Conservation (phyloP, 495 filamentous ascomycete species). For the Aspergillus panamensis region DNA sequence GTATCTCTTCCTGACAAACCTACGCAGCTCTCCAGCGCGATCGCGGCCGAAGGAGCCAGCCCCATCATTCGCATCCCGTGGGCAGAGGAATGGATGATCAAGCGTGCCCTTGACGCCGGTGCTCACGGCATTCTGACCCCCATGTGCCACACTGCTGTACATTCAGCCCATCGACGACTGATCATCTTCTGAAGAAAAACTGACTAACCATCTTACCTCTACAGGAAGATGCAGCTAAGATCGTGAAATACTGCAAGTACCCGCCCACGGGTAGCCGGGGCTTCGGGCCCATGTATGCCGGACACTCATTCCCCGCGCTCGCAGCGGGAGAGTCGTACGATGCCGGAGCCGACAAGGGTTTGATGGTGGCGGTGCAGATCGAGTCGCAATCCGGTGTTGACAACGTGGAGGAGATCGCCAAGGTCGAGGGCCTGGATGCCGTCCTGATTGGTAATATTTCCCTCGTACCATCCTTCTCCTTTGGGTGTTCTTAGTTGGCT, state of each 20-base stretch:
- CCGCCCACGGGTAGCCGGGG: conserved; percentile 60
- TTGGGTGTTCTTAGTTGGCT: not conserved
- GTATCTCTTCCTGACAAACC: not conserved
- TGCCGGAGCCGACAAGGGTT: conserved; percentile 30
- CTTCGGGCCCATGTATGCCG: conserved; percentile 49
- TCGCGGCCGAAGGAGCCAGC: conserved; percentile 60
- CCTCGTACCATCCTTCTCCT: no score
- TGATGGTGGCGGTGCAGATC: conserved; percentile 45
- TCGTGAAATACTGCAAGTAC: conserved; percentile 62
- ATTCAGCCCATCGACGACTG: not conserved
- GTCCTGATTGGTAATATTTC: conserved; percentile 35
- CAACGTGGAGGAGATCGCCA: conserved; percentile 49
- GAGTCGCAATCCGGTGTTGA: conserved; percentile 46
- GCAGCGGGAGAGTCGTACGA: conserved; percentile 39
- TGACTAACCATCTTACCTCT: not conserved
- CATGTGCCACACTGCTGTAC: conserved; percentile 30
- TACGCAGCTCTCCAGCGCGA: conserved; percentile 34
- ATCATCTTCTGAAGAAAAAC: not conserved
- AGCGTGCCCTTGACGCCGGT: conserved; percentile 66
- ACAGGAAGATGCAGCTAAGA: conserved; percentile 53
- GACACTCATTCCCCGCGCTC: conserved; percentile 35
- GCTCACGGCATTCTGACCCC: conserved; percentile 56
- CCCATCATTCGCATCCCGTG: conserved; percentile 67
- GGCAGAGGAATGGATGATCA: conserved; percentile 65
- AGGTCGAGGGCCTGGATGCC: conserved; percentile 43